A percentile compares a stretch with the other conserved stretches of the same genome.
phyloP scores from a whole-genome alignment of 2,329 filamentous ascomycete species.

The Paraphaeosphaeria sporulosa region DNA sequence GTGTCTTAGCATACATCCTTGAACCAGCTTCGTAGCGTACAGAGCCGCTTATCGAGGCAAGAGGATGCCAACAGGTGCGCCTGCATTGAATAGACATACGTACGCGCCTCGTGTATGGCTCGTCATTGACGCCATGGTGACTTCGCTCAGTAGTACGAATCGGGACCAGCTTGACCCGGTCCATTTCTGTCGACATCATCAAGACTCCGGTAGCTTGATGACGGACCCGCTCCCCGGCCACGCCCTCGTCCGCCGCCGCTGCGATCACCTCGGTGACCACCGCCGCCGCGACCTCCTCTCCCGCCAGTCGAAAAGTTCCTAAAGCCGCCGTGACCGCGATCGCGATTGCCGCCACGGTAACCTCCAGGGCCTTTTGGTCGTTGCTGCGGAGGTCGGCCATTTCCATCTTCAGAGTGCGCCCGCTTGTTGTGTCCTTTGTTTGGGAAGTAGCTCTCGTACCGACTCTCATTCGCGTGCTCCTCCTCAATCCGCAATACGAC shows the following conservation, averaged over 20 bases:
- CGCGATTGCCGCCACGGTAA: slow-evolving; percentile 45
- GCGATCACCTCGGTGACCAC: slow-evolving; percentile 52
- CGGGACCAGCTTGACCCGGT: slow-evolving; percentile 41
- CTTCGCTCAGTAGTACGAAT: slow-evolving; percentile 40
- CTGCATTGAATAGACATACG: neutral
- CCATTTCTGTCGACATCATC: slow-evolving; percentile 51
- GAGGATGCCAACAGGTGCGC: neutral
- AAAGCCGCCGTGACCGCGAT: slow-evolving; percentile 39
- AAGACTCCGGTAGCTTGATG: slow-evolving; percentile 52
- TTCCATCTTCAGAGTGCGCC: slow-evolving; percentile 55
- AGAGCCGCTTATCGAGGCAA: neutral
- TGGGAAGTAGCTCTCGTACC: slow-evolving; percentile 68
- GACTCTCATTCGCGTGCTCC: slow-evolving; percentile 67
- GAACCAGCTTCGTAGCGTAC: neutral
- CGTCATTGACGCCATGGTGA: neutral
- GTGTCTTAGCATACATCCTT: neutral
- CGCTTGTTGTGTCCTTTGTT: slow-evolving; percentile 62
- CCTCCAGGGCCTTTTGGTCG: slow-evolving; percentile 24
- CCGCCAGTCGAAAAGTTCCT: slow-evolving; percentile 40
- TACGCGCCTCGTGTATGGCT: slow-evolving; percentile 4
- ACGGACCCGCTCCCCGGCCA: slow-evolving; percentile 39
- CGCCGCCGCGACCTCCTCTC: slow-evolving; percentile 51
- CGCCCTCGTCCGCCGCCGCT: slow-evolving; percentile 44
- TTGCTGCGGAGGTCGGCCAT: slow-evolving; percentile 45
- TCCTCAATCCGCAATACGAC: slow-evolving; percentile 81